A percentile compares a stretch with the other conserved stretches of the same genome.
phyloP scores from a whole-genome alignment of 768 basidiomycete genomes.

The Leccinum longicurvipes region DNA sequence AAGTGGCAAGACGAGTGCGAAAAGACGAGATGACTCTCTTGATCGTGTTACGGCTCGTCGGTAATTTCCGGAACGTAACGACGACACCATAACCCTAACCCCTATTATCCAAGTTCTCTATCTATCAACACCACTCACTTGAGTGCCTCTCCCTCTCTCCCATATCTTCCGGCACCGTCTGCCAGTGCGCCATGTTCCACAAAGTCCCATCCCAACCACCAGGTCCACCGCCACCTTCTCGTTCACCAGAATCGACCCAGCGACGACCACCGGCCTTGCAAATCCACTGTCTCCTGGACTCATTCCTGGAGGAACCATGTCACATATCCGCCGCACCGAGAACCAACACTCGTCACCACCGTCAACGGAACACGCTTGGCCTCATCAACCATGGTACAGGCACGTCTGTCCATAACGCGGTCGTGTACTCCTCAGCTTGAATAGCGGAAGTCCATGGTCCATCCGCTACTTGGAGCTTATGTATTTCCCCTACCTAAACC shows the following conservation, averaged over 20 bases:
- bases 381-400: conserved; percentile 30
- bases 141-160: conserved; percentile 1
- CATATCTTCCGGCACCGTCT: conserved; percentile 21
- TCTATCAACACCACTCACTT: conserved; percentile 49
- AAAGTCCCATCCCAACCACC: conserved; percentile 31
- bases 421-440: conserved; percentile 22
- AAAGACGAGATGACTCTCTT: conserved; percentile 13
- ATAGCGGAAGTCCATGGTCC: conserved; percentile 29
- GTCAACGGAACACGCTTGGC: conserved; percentile 50
- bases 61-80: conserved; percentile 5
- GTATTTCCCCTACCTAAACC: conserved; percentile 24
- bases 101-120: conserved; percentile 41
- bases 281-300: conserved; percentile 32
- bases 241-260: conserved; percentile 31
- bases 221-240: conserved; percentile 12
- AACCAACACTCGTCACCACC: conserved; percentile 55
- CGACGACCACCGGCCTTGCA: conserved; percentile 30
- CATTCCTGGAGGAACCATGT: conserved; percentile 37
- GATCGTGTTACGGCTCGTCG: background rate
- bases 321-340: conserved; percentile 55
- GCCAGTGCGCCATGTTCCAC: conserved; percentile 35
- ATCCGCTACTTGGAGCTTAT: conserved; percentile 5
- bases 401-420: conserved; percentile 29
- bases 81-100: background rate
- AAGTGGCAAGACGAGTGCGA: conserved; percentile 29